phyloP scores from a whole-genome alignment of 2,329 filamentous ascomycete genomes.

The Ophiognomonia clavigignenti-juglandacearum region DNA sequence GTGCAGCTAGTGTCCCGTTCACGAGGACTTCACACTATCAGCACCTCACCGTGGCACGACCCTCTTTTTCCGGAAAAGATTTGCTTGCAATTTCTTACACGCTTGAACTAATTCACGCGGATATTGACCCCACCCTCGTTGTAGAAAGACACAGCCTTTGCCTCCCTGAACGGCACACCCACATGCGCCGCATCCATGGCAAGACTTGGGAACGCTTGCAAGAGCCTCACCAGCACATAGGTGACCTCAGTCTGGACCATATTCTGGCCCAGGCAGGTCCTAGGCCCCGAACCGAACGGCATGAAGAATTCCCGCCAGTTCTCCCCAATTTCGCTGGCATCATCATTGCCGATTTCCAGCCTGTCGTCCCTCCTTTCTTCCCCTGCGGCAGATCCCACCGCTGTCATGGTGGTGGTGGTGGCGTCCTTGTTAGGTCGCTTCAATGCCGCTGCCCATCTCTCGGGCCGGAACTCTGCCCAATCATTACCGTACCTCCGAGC shows the following conservation, averaged over 20 bases:
- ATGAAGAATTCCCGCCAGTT: slow-evolving; percentile 10
- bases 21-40: not conserved
- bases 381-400: not conserved
- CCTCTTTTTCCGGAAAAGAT: no score
- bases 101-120: not conserved
- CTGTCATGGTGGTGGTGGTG: not conserved
- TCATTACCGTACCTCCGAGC: slow-evolving; percentile 10
- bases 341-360: no score
- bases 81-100: not conserved
- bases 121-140: slow-evolving; percentile 11
- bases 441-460: slow-evolving; percentile 9
- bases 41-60: no score
- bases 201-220: slow-evolving; percentile 10
- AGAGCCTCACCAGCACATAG: slow-evolving; percentile 12
- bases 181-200: not conserved
- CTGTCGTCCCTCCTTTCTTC: not conserved
- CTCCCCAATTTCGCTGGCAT: not conserved
- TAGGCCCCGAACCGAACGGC: slow-evolving; percentile 12
- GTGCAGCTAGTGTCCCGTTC: not conserved
- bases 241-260: slow-evolving; percentile 10
- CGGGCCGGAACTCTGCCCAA: slow-evolving; percentile 14
- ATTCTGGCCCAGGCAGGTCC: slow-evolving; percentile 10
- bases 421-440: not conserved
- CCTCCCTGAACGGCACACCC: slow-evolving; percentile 11
- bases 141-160: slow-evolving; percentile 13